Evolutionary conservation across 352 stramenopile genomes (phyloP).

Genomic region (Phytophthora citrophthora): DNA sequence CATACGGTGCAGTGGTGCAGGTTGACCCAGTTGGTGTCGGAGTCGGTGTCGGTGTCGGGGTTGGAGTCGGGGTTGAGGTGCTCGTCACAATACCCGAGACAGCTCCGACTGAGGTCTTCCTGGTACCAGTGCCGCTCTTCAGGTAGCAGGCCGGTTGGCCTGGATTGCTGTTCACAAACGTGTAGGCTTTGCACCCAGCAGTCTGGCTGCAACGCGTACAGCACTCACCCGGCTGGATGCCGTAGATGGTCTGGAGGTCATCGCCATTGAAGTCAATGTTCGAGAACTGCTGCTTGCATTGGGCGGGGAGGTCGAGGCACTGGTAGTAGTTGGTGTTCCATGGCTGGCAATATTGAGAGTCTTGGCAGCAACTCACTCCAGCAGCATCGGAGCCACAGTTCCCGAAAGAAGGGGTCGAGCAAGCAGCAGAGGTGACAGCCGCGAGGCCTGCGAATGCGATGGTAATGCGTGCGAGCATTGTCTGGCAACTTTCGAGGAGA

Average conservation of each 20-base stretch:
- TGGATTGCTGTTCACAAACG: constrained; percentile 43
- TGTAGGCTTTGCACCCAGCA: constrained; percentile 31
- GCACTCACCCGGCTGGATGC: constrained; percentile 33
- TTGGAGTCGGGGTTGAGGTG: constrained; percentile 4
- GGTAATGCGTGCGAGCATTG: constrained; percentile 30
- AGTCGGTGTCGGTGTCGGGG: constrained; percentile 12
- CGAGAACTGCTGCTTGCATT: constrained; percentile 37
- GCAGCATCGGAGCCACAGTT: constrained; percentile 21
- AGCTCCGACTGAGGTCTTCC: constrained; percentile 13
- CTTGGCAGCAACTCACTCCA: constrained; percentile 23
- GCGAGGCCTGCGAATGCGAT: constrained; percentile 13
- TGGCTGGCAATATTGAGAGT: constrained; percentile 32
- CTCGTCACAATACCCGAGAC: constrained; percentile 24
- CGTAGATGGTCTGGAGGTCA: constrained; percentile 39
- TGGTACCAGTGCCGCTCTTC: constrained; percentile 32
- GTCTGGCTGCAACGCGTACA: constrained; percentile 29
- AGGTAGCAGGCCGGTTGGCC: constrained; percentile 41
- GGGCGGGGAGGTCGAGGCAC: constrained; percentile 21
- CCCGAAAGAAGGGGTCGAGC: constrained; percentile 12
- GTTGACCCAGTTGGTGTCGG: constrained; percentile 24
- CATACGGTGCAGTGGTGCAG: constrained; percentile 17
- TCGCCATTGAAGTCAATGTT: constrained; percentile 43
- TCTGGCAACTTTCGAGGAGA: constrained; percentile 11
- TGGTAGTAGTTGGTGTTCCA: constrained; percentile 40
- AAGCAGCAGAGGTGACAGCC: constrained; percentile 3